Evolutionary conservation across 768 basidiomycete species (phyloP).

Genomic region (Gyrodon lividus): DNA sequence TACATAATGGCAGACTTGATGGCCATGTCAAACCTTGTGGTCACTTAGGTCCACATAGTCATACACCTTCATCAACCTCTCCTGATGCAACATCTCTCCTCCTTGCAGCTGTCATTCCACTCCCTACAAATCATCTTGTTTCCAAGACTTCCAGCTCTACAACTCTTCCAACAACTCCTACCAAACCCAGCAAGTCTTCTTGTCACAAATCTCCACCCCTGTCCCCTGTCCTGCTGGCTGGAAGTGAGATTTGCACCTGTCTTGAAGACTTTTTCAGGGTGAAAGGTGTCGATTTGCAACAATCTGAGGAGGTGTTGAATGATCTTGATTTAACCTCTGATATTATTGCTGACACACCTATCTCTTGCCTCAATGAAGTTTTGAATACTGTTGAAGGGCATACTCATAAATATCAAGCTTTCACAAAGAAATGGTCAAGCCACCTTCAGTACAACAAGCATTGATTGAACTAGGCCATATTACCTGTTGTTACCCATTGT

Average conservation of each 20-base stretch:
- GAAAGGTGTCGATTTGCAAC: no score
- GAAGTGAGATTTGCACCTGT: neutral
- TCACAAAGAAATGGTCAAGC: no score
- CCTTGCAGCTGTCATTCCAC: neutral
- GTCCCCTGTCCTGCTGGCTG: neutral
- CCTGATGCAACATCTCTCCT: neutral
- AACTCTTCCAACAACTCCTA: neutral
- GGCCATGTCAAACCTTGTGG: neutral
- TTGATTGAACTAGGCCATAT: no score
- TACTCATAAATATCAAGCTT: no score
- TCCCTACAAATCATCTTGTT: neutral
- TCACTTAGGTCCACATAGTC: neutral
- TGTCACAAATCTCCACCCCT: neutral
- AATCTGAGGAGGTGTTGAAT: no score
- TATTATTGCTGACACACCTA: neutral
- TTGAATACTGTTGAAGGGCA: neutral
- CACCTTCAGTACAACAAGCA: neutral
- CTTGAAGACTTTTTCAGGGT: neutral
- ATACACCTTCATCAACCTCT: no score
- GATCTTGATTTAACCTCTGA: neutral
- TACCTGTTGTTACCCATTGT: no score
- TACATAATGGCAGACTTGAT: neutral
- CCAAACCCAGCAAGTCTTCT: no score
- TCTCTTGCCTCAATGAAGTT: neutral
- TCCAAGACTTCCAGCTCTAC: neutral